Conservation (phyloP, 768 basidiomycete genomes). For the Gloeophyllum trabeum region DNA sequence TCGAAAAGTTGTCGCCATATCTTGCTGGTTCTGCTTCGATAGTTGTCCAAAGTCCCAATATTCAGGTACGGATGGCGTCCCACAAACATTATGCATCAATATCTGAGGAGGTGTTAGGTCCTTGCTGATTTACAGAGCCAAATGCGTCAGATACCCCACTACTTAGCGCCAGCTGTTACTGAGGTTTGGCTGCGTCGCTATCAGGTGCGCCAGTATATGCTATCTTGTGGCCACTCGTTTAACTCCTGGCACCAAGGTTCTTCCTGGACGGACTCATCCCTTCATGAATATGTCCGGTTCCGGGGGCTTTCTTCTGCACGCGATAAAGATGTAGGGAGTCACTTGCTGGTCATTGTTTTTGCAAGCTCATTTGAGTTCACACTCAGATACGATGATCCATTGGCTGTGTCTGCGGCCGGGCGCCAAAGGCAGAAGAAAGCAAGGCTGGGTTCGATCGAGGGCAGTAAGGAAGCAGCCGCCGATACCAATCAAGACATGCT, state of each 20-base stretch:
- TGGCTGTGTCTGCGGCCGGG: conserved; percentile 44
- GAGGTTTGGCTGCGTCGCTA: conserved; percentile 86
- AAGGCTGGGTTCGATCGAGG: too few relatives aligned
- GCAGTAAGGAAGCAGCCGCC: too few relatives aligned
- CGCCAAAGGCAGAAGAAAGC: too few relatives aligned
- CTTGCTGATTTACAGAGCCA: conserved; percentile 69
- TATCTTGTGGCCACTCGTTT: background rate
- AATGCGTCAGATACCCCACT: conserved; percentile 54
- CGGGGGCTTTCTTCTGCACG: conserved; percentile 80
- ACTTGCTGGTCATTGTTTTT: background rate
- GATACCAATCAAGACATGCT: too few relatives aligned
- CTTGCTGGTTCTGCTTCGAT: conserved; percentile 80
- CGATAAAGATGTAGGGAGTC: conserved; percentile 69
- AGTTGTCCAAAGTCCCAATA: conserved; percentile 76
- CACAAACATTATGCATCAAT: background rate
- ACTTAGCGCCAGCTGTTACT: conserved; percentile 68
- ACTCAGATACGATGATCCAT: conserved; percentile 53
- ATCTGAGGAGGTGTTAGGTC: conserved; percentile 34
- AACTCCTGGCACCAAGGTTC: conserved; percentile 27
- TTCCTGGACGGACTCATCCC: conserved; percentile 96
- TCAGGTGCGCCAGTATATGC: conserved; percentile 37
- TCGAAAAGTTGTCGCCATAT: conserved; percentile 65
- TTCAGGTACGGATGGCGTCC: conserved; percentile 40
- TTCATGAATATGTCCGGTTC: conserved; percentile 85
- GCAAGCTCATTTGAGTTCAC: background rate